phyloP scores from a whole-genome alignment of 1,284 basidiomycete genomes.

The Apiotrichum domesticum region DNA sequence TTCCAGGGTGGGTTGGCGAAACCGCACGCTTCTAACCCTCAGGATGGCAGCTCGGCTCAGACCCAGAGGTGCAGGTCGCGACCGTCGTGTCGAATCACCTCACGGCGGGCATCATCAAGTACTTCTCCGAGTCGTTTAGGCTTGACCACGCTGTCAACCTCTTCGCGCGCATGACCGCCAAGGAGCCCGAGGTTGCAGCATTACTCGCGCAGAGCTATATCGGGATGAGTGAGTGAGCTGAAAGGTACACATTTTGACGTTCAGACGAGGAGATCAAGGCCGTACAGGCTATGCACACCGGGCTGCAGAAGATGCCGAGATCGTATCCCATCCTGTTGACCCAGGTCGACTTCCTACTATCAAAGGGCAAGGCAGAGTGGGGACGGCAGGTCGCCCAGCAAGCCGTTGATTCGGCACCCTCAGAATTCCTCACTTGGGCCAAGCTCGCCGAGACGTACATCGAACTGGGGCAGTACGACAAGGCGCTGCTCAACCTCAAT shows the following conservation, averaged over 20 bases:
- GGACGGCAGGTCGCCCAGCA: slow-evolving; percentile 85
- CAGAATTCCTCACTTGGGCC: slow-evolving; percentile 98
- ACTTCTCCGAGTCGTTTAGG: slow-evolving; percentile 87
- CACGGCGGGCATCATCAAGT: slow-evolving; percentile 90
- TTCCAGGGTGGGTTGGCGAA: slow-evolving; percentile 62
- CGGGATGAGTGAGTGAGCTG: slow-evolving; percentile 77
- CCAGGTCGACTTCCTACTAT: slow-evolving; percentile 82
- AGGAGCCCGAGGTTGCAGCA: slow-evolving; percentile 84
- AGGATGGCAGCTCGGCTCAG: slow-evolving; percentile 98
- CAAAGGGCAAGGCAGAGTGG: slow-evolving; percentile 80
- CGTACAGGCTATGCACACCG: slow-evolving; percentile 82
- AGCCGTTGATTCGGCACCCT: slow-evolving; percentile 95
- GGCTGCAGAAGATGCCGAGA: slow-evolving; percentile 78
- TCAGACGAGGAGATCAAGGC: slow-evolving; percentile 97
- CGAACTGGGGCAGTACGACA: slow-evolving; percentile 79
- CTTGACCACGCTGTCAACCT: slow-evolving; percentile 86
- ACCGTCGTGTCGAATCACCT: slow-evolving; percentile 97
- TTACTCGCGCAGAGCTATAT: slow-evolving; percentile 85
- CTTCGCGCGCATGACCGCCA: slow-evolving; percentile 81
- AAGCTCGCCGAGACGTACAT: slow-evolving; percentile 94
- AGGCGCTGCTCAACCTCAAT: slow-evolving; percentile 84
- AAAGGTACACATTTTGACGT: neutral
- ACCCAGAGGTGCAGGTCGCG: slow-evolving; percentile 97
- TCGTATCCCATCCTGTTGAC: slow-evolving; percentile 90
- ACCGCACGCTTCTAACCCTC: neutral